Conservation (phyloP, 345 rosid genomes). For the Moringa oleifera region DNA sequence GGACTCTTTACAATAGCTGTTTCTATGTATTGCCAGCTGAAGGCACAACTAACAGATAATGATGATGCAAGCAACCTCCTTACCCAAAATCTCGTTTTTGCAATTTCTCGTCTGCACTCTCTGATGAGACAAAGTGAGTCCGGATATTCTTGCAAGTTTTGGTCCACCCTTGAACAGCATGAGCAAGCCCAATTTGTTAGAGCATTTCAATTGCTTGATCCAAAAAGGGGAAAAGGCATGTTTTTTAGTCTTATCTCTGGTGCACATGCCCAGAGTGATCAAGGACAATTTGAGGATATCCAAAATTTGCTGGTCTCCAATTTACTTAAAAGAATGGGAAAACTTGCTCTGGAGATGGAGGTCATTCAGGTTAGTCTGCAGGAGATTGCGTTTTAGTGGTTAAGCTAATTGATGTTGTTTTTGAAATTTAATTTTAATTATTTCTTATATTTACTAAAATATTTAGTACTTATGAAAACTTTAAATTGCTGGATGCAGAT, state of each 20-base stretch:
- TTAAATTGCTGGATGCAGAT: constrained; percentile 42
- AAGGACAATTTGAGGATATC: constrained; percentile 32
- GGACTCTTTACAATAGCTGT: constrained; percentile 66
- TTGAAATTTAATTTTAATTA: constrained; percentile 2
- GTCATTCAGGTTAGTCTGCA: constrained; percentile 55
- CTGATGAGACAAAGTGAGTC: constrained; percentile 41
- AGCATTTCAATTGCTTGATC: constrained; percentile 68
- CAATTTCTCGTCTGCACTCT: constrained; percentile 51
- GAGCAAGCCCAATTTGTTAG: constrained; percentile 58
- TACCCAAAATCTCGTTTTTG: constrained; percentile 49
- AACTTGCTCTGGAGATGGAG: constrained; percentile 72
- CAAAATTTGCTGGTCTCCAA: constrained; percentile 37
- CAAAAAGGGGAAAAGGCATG: constrained; percentile 51
- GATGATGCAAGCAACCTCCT: constrained; percentile 35
- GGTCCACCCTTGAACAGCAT: constrained; percentile 50
- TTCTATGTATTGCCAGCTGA: constrained; percentile 71
- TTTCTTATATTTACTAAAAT: not conserved
- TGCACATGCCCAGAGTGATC: constrained; percentile 22
- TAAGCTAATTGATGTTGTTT: not conserved
- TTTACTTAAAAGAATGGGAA: constrained; percentile 69
- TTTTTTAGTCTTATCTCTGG: constrained; percentile 50
- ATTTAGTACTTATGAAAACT: constrained; percentile 7
- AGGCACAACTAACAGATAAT: constrained; percentile 36
- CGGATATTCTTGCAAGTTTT: constrained; percentile 27
- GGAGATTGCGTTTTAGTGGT: not conserved